Evolutionary conservation across 2,329 filamentous ascomycete species (phyloP), one percentile per base, ranked within the genome.

Genomic region (Fusarium domesticum): DNA sequence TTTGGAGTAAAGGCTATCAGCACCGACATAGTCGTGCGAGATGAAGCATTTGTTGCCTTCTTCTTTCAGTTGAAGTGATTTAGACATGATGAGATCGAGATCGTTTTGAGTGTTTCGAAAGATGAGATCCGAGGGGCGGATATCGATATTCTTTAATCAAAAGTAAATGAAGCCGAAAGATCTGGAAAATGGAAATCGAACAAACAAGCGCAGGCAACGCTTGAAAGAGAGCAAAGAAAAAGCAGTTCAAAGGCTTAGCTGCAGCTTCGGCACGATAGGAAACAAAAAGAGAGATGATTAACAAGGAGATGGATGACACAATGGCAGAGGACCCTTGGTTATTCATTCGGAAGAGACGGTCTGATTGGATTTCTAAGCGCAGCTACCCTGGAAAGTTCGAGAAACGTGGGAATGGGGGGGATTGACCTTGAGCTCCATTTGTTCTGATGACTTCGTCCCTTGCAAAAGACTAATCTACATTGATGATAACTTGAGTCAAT

Each of bases 1-100:
- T 65, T 87, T 80, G 5, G 84, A 85, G 66, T 92, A 92, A 45
- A 83, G 70, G 16, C 74, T 74, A 51, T 89, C 85, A 30, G 87
- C 87, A 18, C 70, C 74, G 5, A 69, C 65, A 60, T 77, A 91
- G 56, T 91, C 81, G 49, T 79, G 80, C 7, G 72, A 67, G 49
- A 80, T 75, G 67, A 87, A 92, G 61, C 75, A 76, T 39, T 70
- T 72, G 65, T 87, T 87, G 51, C 84, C 84, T 47, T 80, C 71
- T 30, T 76, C 73, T 60, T 80, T 81, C 48, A 80, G 67, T 23
- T 64, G 62, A 0, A 65, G 47, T 2, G 74, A 63, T 42, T 57
- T 68, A 14, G 64, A 62, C 65, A 68, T 68, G 39, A 20, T 43
- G 39, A 25, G 6, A n/a, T n/a, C n/a, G n/a, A n/a, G n/a, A n/a